Evolutionary conservation across 352 stramenopile genomes (phyloP).

Genomic region (Phytophthora tubulina): DNA sequence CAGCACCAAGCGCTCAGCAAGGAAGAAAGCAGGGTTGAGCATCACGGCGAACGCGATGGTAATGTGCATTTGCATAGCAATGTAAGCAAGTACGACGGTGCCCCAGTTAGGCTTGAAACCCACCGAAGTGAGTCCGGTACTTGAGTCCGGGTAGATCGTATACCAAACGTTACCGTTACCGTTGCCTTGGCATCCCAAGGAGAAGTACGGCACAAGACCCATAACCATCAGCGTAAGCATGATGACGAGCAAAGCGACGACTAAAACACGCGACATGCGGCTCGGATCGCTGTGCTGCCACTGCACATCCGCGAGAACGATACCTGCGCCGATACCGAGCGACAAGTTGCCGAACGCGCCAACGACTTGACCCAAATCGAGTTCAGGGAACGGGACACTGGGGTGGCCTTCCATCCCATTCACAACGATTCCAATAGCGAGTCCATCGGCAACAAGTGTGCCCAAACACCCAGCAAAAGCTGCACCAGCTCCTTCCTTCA

Average conservation of each 20-base stretch:
- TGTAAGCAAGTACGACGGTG: constrained; percentile 34
- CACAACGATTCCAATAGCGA: constrained; percentile 56
- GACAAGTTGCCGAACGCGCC: constrained; percentile 67
- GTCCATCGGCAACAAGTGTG: constrained; percentile 62
- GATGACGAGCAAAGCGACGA: constrained; percentile 56
- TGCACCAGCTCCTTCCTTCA: constrained; percentile 59
- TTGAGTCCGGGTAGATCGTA: constrained; percentile 33
- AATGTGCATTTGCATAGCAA: constrained; percentile 47
- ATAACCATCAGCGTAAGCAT: constrained; percentile 57
- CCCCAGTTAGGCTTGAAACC: constrained; percentile 37
- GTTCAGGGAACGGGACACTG: constrained; percentile 43
- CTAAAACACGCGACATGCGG: constrained; percentile 52
- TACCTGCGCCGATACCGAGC: constrained; percentile 59
- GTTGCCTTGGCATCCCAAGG: constrained; percentile 45
- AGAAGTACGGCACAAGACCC: constrained; percentile 48
- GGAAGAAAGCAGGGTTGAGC: constrained; percentile 50
- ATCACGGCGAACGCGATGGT: constrained; percentile 53
- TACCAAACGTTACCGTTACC: constrained; percentile 42
- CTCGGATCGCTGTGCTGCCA: constrained; percentile 36
- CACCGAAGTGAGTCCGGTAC: constrained; percentile 35
- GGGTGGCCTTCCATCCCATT: constrained; percentile 62
- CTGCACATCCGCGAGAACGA: constrained; percentile 35
- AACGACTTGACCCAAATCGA: constrained; percentile 56
- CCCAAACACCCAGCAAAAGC: constrained; percentile 63
- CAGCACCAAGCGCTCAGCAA: constrained; percentile 48